These are phyloP conservation scores for Thermothelomyces thermophilus DNA, from an alignment of 2,329 filamentous ascomycete genomes.

Conservation along the genomic window DNA sequence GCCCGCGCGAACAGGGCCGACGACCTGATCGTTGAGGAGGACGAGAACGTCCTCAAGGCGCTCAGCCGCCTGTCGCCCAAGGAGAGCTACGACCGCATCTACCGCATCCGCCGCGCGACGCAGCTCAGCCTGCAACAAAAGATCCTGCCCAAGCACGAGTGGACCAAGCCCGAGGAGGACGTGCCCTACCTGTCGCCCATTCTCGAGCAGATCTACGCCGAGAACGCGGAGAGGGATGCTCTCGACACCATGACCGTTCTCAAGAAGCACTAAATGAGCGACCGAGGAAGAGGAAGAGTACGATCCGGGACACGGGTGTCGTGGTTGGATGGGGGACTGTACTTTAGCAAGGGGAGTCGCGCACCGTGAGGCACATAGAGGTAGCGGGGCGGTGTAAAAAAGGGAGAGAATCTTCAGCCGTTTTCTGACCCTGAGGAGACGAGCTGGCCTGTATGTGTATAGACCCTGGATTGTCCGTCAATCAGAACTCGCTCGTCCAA, in stretches of 20 bases:
- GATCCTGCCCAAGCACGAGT: constrained; percentile 55
- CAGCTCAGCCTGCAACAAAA: constrained; percentile 64
- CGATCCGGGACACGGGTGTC: not conserved
- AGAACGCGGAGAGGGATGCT: constrained; percentile 43
- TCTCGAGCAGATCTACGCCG: constrained; percentile 45
- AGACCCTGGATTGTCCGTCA: constrained; percentile 14
- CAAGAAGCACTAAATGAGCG: constrained; percentile 38
- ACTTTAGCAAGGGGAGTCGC: constrained; percentile 2
- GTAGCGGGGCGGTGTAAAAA: not conserved
- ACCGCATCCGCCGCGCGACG: constrained; percentile 90
- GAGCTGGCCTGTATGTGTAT: constrained; percentile 16
- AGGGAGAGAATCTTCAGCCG: not conserved
- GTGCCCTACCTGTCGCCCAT: constrained; percentile 48
- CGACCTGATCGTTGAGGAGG: constrained; percentile 91
- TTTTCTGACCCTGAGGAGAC: not conserved
- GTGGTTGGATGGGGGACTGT: constrained; percentile 1
- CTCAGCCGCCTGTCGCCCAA: constrained; percentile 85
- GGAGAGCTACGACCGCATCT: constrained; percentile 93
- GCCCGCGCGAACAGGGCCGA: constrained; percentile 59
- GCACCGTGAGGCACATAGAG: not conserved
- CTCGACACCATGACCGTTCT: constrained; percentile 46
- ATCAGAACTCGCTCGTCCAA: constrained; percentile 9
- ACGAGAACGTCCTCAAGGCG: constrained; percentile 75
- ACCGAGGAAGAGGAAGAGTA: not conserved
- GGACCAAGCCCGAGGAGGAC: constrained; percentile 54